Evolutionary conservation across 2,329 filamentous ascomycete genomes (phyloP), one percentile per base, ranked within the genome.

Genomic region (Colletotrichum tanaceti): DNA sequence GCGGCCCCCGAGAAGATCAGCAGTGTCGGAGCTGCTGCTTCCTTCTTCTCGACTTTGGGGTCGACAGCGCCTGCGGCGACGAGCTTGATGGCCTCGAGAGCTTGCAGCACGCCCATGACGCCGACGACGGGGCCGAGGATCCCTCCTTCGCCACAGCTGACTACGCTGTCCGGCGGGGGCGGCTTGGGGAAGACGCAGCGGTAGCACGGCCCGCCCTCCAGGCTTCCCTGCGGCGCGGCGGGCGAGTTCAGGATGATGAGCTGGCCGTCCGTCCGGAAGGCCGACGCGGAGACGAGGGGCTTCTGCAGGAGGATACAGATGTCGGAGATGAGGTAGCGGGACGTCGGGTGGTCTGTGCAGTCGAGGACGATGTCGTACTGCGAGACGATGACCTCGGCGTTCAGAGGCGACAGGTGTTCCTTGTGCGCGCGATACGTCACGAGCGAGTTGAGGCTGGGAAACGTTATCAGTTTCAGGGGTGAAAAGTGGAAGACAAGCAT

Each of bases 41-140:
- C 10, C 50, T 54, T 38, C 1, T 44, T 20, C 18, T 43, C 5
- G 55, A 35, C 65, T 65, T 28, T 70, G 38, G 79, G 75, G 2
- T 74, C 74, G 10, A 74, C 67, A 6, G 73, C 74, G 3, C 75
- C 77, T 38, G 81, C 74, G 0, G 88, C 85, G 18, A 98, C 85
- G n/a, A 98, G 79, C 77, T 97, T 96, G 74, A 98, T 90, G 0
- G 93, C 90, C 80, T 98, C 94, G 1, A 97, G 83, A 0, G 96
- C 95, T 81, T 98, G 96, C 64, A 98, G 81, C 0, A 97, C 90
- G 9, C 96, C 96, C 93, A 99, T 98, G 0, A 90, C 86, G 0
- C 96, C 96, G 0, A 99, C 96, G 0, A 98, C 94, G 0, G 96
- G 94, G 0, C 96, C 96, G 1, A 99, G 75, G 10, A 99, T 94